Evolutionary conservation across 208 protist genomes (phyloP).

Genomic region (Leishmania martiniquensis): DNA sequence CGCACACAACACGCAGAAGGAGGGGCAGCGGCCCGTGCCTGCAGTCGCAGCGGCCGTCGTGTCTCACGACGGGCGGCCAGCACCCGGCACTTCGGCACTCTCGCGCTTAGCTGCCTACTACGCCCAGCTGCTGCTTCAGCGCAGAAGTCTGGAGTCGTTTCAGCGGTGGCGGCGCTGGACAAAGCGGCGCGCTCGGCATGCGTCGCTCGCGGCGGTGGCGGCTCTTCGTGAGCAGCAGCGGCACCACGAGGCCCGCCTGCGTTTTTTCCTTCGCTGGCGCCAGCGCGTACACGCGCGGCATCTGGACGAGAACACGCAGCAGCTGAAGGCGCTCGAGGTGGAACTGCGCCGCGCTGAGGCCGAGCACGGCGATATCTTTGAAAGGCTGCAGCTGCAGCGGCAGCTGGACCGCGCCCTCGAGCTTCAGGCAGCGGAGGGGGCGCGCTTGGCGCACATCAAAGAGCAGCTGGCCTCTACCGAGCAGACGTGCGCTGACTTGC

Average conservation of each 20-base stretch:
- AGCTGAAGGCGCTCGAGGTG: conserved; percentile 44
- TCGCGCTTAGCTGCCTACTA: conserved; percentile 33
- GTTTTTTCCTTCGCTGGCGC: conserved; percentile 54
- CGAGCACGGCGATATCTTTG: conserved; percentile 76
- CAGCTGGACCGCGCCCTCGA: conserved; percentile 61
- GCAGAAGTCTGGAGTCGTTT: conserved; percentile 23
- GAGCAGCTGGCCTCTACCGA: conserved; percentile 28
- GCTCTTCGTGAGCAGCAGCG: conserved; percentile 43
- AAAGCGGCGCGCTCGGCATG: conserved; percentile 21
- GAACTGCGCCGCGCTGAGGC: conserved; percentile 56
- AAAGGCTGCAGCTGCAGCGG: conserved; percentile 84
- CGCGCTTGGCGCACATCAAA: conserved; percentile 34
- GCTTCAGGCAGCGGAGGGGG: conserved; percentile 50
- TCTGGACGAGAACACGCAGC: conserved; percentile 23
- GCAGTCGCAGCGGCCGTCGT: not conserved
- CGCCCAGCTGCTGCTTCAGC: conserved; percentile 16
- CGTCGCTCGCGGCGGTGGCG: conserved; percentile 46
- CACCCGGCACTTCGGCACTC: conserved; percentile 8
- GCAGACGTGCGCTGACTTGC: conserved; percentile 21
- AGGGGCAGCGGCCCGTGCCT: too few relatives aligned
- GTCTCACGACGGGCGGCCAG: not conserved
- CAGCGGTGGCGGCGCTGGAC: conserved; percentile 57
- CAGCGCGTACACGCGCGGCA: conserved; percentile 40
- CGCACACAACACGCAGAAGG: not conserved
- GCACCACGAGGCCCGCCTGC: conserved; percentile 34